Conservation (phyloP, 306 rosid species). For the Cyclanthera cordifolia region DNA sequence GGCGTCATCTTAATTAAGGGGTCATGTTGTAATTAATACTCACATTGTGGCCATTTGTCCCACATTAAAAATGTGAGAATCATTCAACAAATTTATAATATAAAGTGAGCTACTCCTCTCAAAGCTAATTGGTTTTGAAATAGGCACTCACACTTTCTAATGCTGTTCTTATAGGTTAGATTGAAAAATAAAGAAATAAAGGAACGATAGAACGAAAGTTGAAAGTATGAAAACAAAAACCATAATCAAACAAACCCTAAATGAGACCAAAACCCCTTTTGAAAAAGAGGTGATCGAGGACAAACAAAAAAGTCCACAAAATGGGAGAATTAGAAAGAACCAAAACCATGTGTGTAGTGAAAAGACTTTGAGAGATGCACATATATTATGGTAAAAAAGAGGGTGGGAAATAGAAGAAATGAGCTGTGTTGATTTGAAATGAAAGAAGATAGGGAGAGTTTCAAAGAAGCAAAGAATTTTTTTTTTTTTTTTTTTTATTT, state of each 20-base stretch:
- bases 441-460: not conserved
- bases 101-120: too few relatives aligned
- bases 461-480: too few relatives aligned
- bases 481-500: too few relatives aligned
- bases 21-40: too few relatives aligned
- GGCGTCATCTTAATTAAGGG: too few relatives aligned
- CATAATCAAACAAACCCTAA: not conserved
- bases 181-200: not conserved
- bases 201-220: not conserved
- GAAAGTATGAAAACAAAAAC: not conserved
- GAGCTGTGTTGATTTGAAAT: constrained; percentile 14
- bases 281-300: not conserved
- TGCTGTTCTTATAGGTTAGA: not conserved
- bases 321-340: not conserved
- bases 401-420: not conserved
- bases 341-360: not conserved
- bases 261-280: not conserved
- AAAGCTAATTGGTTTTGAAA: too few relatives aligned
- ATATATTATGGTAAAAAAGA: not conserved
- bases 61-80: too few relatives aligned
- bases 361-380: not conserved
- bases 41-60: too few relatives aligned
- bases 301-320: constrained; percentile 5
- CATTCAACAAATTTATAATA: too few relatives aligned
- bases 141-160: too few relatives aligned